Evolutionary conservation across 345 rosid genomes (phyloP).

Genomic region (Rhizophora apiculata): DNA sequence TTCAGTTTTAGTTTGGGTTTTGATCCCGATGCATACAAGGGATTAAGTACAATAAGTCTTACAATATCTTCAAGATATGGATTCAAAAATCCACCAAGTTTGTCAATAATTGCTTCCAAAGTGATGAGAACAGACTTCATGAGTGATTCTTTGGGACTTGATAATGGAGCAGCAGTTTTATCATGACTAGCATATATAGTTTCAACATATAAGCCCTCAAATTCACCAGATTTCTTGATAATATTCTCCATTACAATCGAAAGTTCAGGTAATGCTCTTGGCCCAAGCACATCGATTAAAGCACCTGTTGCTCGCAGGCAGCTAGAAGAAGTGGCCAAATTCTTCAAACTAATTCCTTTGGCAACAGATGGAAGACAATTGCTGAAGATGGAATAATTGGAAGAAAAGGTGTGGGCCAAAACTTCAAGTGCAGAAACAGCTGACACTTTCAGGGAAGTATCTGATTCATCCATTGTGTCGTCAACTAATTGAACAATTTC

Average conservation of each 20-base stretch:
- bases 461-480: slow-evolving; percentile 43
- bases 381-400: slow-evolving; percentile 63
- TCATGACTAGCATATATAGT: slow-evolving; percentile 9
- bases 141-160: slow-evolving; percentile 35
- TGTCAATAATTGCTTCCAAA: slow-evolving; percentile 81
- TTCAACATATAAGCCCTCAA: slow-evolving; percentile 20
- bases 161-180: slow-evolving; percentile 6
- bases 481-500: slow-evolving; percentile 63
- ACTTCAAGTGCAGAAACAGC: slow-evolving; percentile 79
- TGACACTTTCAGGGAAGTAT: slow-evolving; percentile 51
- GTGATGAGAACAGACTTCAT: slow-evolving; percentile 62
- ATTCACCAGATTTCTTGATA: slow-evolving; percentile 39
- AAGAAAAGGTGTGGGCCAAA: slow-evolving; percentile 62
- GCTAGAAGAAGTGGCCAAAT: slow-evolving; percentile 63
- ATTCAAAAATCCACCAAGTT: slow-evolving; percentile 86
- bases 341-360: slow-evolving; percentile 52
- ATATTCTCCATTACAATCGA: slow-evolving; percentile 68
- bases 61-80: slow-evolving; percentile 79
- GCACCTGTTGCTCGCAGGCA: slow-evolving; percentile 74
- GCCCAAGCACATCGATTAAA: slow-evolving; percentile 79
- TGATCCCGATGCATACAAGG: slow-evolving; percentile 49
- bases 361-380: slow-evolving; percentile 62
- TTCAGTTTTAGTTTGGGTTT: slow-evolving; percentile 63
- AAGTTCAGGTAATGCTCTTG: slow-evolving; percentile 70
- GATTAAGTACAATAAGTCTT: slow-evolving; percentile 57